These are phyloP conservation scores for Phytophthora gonapodyides DNA, from an alignment of 352 stramenopile species.

Conservation along the genomic window DNA sequence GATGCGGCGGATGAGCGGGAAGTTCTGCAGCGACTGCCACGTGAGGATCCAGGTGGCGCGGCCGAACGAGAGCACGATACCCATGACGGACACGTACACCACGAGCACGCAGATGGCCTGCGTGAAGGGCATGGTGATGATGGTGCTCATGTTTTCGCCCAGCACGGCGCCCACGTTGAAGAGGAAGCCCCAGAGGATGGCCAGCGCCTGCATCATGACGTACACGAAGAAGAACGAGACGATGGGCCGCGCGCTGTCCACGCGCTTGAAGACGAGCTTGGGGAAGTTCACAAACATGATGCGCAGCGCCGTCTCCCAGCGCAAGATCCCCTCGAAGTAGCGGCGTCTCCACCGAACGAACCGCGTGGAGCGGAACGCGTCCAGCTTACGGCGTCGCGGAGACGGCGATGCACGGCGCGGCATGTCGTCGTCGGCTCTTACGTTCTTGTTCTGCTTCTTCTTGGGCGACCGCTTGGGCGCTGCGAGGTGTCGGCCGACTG, in stretches of 20 bases:
- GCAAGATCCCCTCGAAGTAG: constrained; percentile 72
- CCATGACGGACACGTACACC: constrained; percentile 85
- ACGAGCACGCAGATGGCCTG: constrained; percentile 80
- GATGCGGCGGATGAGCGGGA: constrained; percentile 86
- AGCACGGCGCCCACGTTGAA: constrained; percentile 87
- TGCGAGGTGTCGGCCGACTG: background rate
- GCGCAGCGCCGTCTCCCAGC: constrained; percentile 64
- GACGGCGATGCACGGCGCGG: constrained; percentile 2
- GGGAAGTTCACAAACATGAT: constrained; percentile 63
- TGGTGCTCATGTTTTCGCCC: constrained; percentile 86
- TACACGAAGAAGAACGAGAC: constrained; percentile 87
- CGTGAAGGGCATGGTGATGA: constrained; percentile 78
- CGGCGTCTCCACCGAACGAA: constrained; percentile 51
- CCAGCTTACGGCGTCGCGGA: constrained; percentile 11
- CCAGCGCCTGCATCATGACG: constrained; percentile 83
- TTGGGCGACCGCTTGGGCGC: constrained; percentile 1
- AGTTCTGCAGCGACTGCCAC: constrained; percentile 88
- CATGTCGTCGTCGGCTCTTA: constrained; percentile 12
- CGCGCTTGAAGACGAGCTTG: constrained; percentile 50
- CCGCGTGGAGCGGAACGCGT: constrained; percentile 28
- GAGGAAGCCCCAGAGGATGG: constrained; percentile 87
- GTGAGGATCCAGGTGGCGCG: constrained; percentile 89
- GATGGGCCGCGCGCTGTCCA: constrained; percentile 58
- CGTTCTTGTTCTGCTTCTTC: constrained; percentile 4
- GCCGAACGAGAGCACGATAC: constrained; percentile 83